Evolutionary conservation across 495 filamentous ascomycete genomes (phyloP), one percentile per base, ranked within the genome.

Genomic region (Emericellopsis terricola): DNA sequence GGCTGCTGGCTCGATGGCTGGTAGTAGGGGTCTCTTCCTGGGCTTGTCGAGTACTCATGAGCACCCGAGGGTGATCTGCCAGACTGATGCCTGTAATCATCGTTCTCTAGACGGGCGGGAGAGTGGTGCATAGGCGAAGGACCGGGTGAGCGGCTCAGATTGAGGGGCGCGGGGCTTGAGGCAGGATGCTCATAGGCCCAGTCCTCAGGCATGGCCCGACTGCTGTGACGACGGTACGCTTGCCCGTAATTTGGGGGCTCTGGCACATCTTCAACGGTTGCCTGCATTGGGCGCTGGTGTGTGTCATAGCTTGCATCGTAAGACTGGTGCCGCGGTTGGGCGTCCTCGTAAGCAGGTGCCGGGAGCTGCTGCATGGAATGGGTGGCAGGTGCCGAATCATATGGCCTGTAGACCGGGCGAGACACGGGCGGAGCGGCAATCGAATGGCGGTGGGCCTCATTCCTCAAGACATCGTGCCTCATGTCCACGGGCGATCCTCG

Each of bases 261-360:
- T 2, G 69, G 66, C 30, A 71, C 75, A 48, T 79, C 76, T 44
- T 78, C 75, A 29, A 79, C 75, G 4, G 65, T 70, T 15, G 73
- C 71, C 38, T 79, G 74, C 75, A 79, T 74, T 11, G 60, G 56
- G 24, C 62, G 59, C 39, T 62, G 42, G 17, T 48, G 46, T 6
- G 44, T 17, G 19, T 62, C 61, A 38, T 62, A 65, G 28, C 43
- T 38, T 3, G 51, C 33, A 37, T 69, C 65, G 34, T 63, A 68
- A 4, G 63, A 65, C 31, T 68, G 51, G 42, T 68, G 62, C 1
- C 58, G 53, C 19, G 52, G 49, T n/a, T 49, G 52, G 5, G 50
- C 40, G 2, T 51, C 42, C 6, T 47, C 44, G 19, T 43, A 43
- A 3, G 30, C n/a, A n/a, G n/a, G n/a, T n/a, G n/a, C 23, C 15